Evolutionary conservation across 2,329 filamentous ascomycete species (phyloP).

Genomic region (Alternaria ethzedia): DNA sequence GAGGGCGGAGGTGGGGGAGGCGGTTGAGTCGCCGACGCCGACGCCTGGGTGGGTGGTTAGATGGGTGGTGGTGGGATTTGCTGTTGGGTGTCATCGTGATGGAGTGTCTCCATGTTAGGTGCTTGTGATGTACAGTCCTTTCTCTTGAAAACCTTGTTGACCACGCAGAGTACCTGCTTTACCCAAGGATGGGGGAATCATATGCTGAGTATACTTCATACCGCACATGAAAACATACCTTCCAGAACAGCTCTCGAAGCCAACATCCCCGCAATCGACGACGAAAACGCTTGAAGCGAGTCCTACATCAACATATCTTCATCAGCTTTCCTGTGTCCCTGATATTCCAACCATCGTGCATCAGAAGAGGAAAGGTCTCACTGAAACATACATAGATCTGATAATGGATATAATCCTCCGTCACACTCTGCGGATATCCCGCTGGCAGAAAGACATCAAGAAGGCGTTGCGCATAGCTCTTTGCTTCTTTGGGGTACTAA

Average conservation of each 20-base stretch:
- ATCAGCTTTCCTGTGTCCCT: background rate
- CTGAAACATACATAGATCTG: conserved; percentile 63
- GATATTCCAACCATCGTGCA: background rate
- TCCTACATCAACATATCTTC: conserved; percentile 58
- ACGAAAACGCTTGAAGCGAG: conserved; percentile 83
- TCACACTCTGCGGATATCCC: conserved; percentile 88
- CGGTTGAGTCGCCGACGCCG: conserved; percentile 81
- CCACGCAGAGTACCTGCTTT: background rate
- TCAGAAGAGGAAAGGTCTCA: background rate
- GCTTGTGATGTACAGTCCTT: background rate
- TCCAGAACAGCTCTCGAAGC: conserved; percentile 83
- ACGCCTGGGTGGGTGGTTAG: conserved; percentile 58
- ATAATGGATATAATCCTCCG: conserved; percentile 80
- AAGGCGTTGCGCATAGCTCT: conserved; percentile 45
- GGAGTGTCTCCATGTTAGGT: background rate
- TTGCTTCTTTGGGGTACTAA: conserved; percentile 9
- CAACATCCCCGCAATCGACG: conserved; percentile 78
- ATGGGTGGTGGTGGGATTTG: background rate
- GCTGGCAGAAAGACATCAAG: conserved; percentile 82
- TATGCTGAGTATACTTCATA: background rate
- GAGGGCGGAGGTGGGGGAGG: conserved; percentile 80
- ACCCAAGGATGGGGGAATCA: background rate
- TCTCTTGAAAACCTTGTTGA: background rate
- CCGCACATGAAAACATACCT: conserved; percentile 51
- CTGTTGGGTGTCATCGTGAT: background rate